Conservation (phyloP, 495 filamentous ascomycete species). For the Polyplosphaeria fusca region DNA sequence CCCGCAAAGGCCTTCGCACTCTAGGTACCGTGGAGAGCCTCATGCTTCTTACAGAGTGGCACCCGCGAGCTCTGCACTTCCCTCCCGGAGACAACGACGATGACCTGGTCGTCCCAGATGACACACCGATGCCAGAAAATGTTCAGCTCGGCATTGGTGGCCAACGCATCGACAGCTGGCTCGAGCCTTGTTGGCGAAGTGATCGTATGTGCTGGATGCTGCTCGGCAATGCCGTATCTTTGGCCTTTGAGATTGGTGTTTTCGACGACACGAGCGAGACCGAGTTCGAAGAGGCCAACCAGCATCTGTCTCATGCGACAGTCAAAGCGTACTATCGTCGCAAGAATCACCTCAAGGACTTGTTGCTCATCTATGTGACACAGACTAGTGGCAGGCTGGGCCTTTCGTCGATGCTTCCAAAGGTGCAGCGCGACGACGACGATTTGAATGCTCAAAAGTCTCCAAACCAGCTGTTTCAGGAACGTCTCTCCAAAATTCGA, state of each 20-base stretch:
- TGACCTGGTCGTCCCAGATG: conserved; percentile 49
- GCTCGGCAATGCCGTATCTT: conserved; percentile 79
- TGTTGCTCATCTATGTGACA: conserved; percentile 84
- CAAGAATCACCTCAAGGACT: conserved; percentile 74
- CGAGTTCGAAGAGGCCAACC: conserved; percentile 34
- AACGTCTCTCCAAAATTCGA: conserved; percentile 25
- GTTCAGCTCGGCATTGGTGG: conserved; percentile 48
- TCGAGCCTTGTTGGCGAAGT: conserved; percentile 93
- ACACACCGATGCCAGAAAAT: conserved; percentile 4
- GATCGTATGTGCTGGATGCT: conserved; percentile 99
- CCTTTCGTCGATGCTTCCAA: conserved; percentile 88
- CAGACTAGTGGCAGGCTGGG: conserved; percentile 89
- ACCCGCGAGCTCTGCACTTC: conserved; percentile 91
- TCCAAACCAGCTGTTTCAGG: conserved; percentile 24
- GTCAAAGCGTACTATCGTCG: conserved; percentile 73
- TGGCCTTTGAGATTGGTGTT: conserved; percentile 88
- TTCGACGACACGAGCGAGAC: conserved; percentile 76
- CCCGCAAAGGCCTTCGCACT: conserved; percentile 73
- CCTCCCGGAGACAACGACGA: conserved; percentile 80
- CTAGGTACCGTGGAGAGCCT: conserved; percentile 91
- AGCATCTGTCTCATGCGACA: conserved; percentile 41
- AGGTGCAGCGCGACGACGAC: conserved; percentile 34
- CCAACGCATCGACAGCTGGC: conserved; percentile 83
- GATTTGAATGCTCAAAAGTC: conserved; percentile 20
- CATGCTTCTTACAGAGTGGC: conserved; percentile 93